These are phyloP conservation scores for Lactifluus subvellereus DNA, from an alignment of 768 basidiomycete genomes.

Conservation along the genomic window DNA sequence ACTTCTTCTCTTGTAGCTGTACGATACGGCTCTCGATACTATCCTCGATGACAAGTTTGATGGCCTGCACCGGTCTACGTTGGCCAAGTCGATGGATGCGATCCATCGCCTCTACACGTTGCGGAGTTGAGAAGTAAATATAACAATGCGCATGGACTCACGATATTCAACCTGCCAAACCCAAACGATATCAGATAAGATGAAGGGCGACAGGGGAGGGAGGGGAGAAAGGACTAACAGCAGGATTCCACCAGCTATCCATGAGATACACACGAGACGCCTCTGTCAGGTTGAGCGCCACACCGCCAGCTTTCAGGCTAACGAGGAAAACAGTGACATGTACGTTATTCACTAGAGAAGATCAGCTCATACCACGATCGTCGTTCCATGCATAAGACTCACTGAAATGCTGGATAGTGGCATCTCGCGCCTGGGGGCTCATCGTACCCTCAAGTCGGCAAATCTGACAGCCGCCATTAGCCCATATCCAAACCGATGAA, in stretches of 20 bases:
- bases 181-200: background rate
- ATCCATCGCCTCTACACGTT: slow-evolving; percentile 82
- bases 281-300: slow-evolving; percentile 83
- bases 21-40: slow-evolving; percentile 95
- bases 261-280: slow-evolving; percentile 93
- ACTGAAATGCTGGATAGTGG: slow-evolving; percentile 94
- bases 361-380: slow-evolving; percentile 2
- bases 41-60: slow-evolving; percentile 92
- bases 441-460: slow-evolving; percentile 95
- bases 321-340: slow-evolving; percentile 98
- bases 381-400: slow-evolving; percentile 28
- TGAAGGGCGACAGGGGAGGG: background rate
- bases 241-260: slow-evolving; percentile 99
- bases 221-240: slow-evolving; percentile 39
- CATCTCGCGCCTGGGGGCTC: slow-evolving; percentile 93
- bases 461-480: slow-evolving; percentile 43
- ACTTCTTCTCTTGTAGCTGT: slow-evolving; percentile 97
- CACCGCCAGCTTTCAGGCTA: slow-evolving; percentile 92
- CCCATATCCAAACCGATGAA: slow-evolving; percentile 1
- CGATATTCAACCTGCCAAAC: slow-evolving; percentile 62
- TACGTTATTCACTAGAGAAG: slow-evolving; percentile 70
- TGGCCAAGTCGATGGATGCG: slow-evolving; percentile 97
- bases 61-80: slow-evolving; percentile 85
- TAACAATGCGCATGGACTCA: slow-evolving; percentile 36
- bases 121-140: background rate